phyloP scores from a whole-genome alignment of 2,329 filamentous ascomycete species.

The Kalaharituber pfeilii region DNA sequence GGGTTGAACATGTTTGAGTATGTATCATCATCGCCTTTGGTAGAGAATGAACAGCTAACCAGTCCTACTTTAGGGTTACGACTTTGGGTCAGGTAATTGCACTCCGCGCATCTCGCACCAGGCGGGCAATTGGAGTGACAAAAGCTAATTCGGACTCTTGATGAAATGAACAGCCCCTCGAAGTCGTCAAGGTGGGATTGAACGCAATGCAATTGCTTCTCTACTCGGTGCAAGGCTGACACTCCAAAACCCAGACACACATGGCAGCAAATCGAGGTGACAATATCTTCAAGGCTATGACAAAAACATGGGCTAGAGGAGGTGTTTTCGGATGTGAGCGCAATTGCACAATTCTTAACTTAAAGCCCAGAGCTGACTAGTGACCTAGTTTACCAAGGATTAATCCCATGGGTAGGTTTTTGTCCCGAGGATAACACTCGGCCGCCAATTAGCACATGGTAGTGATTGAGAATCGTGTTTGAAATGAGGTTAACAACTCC shows the following conservation, averaged over 20 bases:
- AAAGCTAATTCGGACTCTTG: not conserved
- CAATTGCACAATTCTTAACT: constrained; percentile 8
- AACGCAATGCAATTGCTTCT: not conserved
- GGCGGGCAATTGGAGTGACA: too few relatives aligned
- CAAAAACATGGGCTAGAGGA: constrained; percentile 82
- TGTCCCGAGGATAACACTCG: constrained; percentile 3
- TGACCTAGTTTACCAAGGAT: constrained; percentile 80
- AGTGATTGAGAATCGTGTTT: not conserved
- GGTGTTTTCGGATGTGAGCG: constrained; percentile 82
- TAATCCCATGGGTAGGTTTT: constrained; percentile 62
- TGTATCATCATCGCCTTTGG: constrained; percentile 23
- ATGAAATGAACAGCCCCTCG: constrained; percentile 53
- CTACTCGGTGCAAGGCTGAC: not conserved
- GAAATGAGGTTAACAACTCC: not conserved
- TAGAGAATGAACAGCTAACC: not conserved
- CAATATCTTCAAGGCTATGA: constrained; percentile 63
- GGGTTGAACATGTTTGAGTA: constrained; percentile 91
- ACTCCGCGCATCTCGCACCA: too few relatives aligned
- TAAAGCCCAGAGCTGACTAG: not conserved
- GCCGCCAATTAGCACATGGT: not conserved
- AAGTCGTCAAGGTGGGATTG: constrained; percentile 57
- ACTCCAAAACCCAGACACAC: constrained; percentile 49
- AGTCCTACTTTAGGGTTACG: constrained; percentile 36
- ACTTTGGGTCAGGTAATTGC: constrained; percentile 46
- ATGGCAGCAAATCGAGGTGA: constrained; percentile 95